Percentiles rank a stretch among this genome's conserved stretches.
phyloP scores from a whole-genome alignment of 345 rosid species.

The Lepidium sativum region DNA sequence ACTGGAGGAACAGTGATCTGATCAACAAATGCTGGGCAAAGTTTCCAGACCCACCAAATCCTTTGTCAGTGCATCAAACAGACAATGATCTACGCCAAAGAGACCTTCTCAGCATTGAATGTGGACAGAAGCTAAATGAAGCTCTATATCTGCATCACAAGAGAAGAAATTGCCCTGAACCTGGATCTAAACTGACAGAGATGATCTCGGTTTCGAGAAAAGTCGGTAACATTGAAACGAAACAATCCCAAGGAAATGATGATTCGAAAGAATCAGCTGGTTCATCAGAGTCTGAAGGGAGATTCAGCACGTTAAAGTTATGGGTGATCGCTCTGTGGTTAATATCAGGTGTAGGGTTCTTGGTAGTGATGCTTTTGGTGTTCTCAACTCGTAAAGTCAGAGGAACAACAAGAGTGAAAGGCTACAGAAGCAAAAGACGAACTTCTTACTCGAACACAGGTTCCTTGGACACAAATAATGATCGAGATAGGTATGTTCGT shows the following conservation, averaged over 20 bases:
- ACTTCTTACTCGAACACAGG: constrained; percentile 32
- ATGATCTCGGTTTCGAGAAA: constrained; percentile 10
- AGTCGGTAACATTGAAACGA: constrained; percentile 13
- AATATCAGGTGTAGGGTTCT: constrained; percentile 64
- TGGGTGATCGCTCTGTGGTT: constrained; percentile 76
- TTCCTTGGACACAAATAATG: constrained; percentile 34
- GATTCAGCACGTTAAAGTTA: constrained; percentile 49
- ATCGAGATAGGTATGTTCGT: constrained; percentile 39
- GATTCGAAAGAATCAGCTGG: constrained; percentile 28
- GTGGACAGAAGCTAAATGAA: constrained; percentile 68
- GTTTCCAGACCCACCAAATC: constrained; percentile 85
- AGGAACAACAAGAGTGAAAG: constrained; percentile 49
- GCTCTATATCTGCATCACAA: constrained; percentile 75
- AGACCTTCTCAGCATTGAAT: constrained; percentile 90
- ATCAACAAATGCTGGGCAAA: constrained; percentile 80
- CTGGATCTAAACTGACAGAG: constrained; percentile 20
- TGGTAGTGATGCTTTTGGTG: constrained; percentile 45
- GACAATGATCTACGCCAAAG: constrained; percentile 42
- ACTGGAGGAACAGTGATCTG: constrained; percentile 72
- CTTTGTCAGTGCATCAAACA: constrained; percentile 44
- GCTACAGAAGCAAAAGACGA: constrained; percentile 57
- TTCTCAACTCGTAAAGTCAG: constrained; percentile 53
- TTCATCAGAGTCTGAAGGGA: constrained; percentile 34
- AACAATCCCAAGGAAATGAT: constrained; percentile 17
- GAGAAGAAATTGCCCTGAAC: constrained; percentile 60